Evolutionary conservation across 306 rosid species (phyloP), one percentile per base, ranked within the genome.

Genomic region (Gastrolobium bilobum): DNA sequence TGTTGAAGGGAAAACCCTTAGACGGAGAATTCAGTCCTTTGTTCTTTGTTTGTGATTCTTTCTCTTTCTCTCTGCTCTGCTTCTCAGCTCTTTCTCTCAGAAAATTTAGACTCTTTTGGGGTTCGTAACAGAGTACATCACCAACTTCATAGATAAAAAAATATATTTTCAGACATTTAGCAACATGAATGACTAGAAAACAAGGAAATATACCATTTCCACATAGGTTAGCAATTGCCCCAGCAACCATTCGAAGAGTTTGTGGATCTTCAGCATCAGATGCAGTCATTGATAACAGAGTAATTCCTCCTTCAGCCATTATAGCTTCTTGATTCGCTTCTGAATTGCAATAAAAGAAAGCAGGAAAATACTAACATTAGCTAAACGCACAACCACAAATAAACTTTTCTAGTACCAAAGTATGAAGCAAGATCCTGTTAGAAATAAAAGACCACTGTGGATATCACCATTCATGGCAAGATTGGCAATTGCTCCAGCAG

Each of bases 401-500:
- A 65, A 72, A 62, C 75, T 60, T 77, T 37, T 76, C 51, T 46
- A 35, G 34, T 56, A 74, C 37, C 76, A 38, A 81, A 72, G 33
- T 42, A 70, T 34, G 30, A 76, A 76, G 83, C 64, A 57, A 77
- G 78, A 69, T 48, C 26, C 30, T 10, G 14, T 44, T 13, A 7
- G 26, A 4, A 20, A 20, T 64, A 51, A 35, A 29, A 56, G 58
- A 42, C 56, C 10, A 64, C 29, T n/a, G 57, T 73, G 11, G 38
- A 76, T 47, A 69, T 78, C 72, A 96, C 99, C 99, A 81, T 93
- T 96, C 99, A 93, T 91, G 30, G 99, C 99, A 68, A 96, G 98
- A 85, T 96, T 96, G 73, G 99, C 97, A 82, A 96, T 93, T 52
- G 99, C 99, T 85, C 97, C 97, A 51, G 98, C 98, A 59, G 99